A percentile compares a stretch with the other conserved stretches of the same genome.
Evolutionary conservation across 2,329 filamentous ascomycete species (phyloP).

Genomic region (Cordyceps pruinosa): DNA sequence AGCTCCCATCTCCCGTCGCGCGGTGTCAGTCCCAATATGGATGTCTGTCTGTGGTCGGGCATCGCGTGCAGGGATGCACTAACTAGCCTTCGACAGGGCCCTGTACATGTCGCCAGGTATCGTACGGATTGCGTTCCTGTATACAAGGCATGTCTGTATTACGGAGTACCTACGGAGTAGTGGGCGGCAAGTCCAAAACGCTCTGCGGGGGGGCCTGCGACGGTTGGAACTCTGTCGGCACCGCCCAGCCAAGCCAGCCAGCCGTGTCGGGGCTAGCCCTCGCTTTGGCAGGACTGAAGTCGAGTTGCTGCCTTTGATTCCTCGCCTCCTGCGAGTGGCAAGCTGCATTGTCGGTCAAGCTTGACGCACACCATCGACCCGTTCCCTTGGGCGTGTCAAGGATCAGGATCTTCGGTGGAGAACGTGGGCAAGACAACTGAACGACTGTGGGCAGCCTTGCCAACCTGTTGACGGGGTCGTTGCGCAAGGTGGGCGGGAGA

Average conservation of each 20-base stretch:
- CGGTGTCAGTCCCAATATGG: too few relatives aligned
- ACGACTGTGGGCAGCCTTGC: not conserved
- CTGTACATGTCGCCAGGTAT: not conserved
- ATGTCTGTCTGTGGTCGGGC: not conserved
- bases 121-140: not conserved
- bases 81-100: not conserved
- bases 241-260: not conserved
- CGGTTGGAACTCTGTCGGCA: not conserved
- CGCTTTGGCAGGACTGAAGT: too few relatives aligned
- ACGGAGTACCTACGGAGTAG: too few relatives aligned
- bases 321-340: not conserved
- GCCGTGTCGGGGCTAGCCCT: not conserved
- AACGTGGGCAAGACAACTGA: not conserved
- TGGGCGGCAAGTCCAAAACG: too few relatives aligned
- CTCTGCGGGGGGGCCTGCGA: not conserved
- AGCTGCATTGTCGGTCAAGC: not conserved
- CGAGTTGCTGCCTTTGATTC: too few relatives aligned
- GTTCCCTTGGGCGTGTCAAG: not conserved
- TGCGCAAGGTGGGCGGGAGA: not conserved
- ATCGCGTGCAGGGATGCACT: not conserved
- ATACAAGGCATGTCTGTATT: too few relatives aligned
- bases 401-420: not conserved
- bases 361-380: not conserved
- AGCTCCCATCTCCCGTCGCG: too few relatives aligned
- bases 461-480: not conserved